Evolutionary conservation across 176 grass and related monocot species (phyloP).

Genomic region (Chloris gayana): DNA sequence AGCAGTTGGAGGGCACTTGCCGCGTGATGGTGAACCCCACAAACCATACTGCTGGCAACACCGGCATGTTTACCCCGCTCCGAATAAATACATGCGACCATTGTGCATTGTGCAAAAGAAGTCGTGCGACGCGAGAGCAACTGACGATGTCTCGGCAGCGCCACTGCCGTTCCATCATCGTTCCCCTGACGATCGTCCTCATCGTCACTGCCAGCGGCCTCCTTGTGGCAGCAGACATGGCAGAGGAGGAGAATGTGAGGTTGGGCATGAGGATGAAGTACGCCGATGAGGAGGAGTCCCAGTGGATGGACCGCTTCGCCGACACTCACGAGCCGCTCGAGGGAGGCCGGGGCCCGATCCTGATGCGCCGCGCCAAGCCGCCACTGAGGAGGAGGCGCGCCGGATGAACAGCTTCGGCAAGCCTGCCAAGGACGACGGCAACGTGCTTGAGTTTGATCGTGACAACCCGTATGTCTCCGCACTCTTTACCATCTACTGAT

Average conservation of each 20-base stretch:
- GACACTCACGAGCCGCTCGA: background rate
- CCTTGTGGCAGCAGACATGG: too few relatives aligned
- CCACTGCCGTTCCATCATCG: too few relatives aligned
- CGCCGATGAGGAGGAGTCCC: conserved; percentile 1
- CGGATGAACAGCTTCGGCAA: background rate
- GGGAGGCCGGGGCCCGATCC: background rate
- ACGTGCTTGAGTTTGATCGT: background rate
- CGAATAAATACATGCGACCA: too few relatives aligned
- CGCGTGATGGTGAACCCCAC: too few relatives aligned
- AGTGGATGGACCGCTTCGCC: conserved; percentile 11
- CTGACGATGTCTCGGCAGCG: too few relatives aligned
- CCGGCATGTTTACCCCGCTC: too few relatives aligned
- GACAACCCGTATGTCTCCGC: background rate
- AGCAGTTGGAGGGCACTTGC: too few relatives aligned
- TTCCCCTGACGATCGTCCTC: too few relatives aligned
- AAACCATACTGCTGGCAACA: too few relatives aligned
- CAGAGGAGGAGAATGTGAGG: background rate
- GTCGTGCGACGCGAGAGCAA: too few relatives aligned
- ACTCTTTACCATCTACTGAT: background rate
- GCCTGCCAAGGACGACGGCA: background rate
- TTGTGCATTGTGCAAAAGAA: too few relatives aligned
- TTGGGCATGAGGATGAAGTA: background rate
- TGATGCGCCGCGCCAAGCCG: background rate
- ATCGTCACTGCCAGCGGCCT: too few relatives aligned
- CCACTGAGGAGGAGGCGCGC: background rate